Evolutionary conservation across 768 basidiomycete genomes (phyloP), one percentile per base, ranked within the genome.

Genomic region (Tulasnella sp.): DNA sequence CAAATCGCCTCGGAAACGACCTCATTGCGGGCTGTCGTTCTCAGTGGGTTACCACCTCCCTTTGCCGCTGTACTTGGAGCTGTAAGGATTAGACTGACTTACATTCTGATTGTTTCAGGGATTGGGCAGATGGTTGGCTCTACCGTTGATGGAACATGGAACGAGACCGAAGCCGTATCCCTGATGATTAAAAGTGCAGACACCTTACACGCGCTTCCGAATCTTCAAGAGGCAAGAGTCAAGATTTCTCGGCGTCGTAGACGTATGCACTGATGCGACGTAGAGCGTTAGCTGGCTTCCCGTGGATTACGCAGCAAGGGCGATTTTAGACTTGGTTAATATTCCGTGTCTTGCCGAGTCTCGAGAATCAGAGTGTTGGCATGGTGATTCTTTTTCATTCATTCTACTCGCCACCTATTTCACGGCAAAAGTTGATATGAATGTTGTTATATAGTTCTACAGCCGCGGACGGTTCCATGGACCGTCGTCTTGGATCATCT

Each of bases 101-200:
- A n/a, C n/a, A n/a, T n/a, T n/a, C n/a, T n/a, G n/a, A n/a, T n/a
- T n/a, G n/a, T n/a, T n/a, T n/a, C 5, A 58, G 56, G 56, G 23
- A 71, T 74, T 19, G 73, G 73, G 5, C 73, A 74, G 59, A 67
- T 74, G 58, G 72, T 70, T 7, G 73, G 72, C 3, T 71, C 72
- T 52, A 70, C 69, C 8, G 17, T 26, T 24, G 65, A 63, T 50
- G 71, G 70, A 7, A 68, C 70, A 4, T 71, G 70, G 71, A 71
- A 72, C 62, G 70, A 71, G 64, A 74, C 72, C 1, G 73, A 60
- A 71, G 56, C 72, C 17, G 69, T 71, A 61, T 68, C 70, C 4
- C 62, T 73, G 49, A 70, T 72, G 67, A 66, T 72, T 66, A 63
- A 66, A 54, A 48, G 47, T n/a, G 47, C 47, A 21, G 47, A 48